Conservation (phyloP, 1,139 yeast genomes). For the Geotrichum histeridarum region DNA sequence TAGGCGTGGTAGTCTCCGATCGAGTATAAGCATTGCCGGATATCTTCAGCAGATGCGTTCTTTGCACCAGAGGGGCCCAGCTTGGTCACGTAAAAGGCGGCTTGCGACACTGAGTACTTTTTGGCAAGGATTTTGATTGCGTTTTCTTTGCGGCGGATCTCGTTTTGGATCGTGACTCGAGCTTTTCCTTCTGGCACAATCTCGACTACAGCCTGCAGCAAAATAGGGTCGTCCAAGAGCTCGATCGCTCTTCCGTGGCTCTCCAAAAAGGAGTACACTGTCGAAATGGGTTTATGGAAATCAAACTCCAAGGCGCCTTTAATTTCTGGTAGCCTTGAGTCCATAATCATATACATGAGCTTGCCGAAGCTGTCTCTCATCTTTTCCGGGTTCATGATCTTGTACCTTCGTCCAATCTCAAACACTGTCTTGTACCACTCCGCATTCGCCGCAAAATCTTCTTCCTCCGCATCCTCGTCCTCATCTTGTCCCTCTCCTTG, state of each 20-base stretch:
- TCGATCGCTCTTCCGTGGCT: conserved; percentile 35
- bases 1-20: conserved; percentile 71
- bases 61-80: neutral
- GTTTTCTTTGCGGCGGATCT: conserved; percentile 56
- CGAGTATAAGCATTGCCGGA: conserved; percentile 62
- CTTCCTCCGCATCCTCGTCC: conserved; percentile 40
- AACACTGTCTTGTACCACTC: conserved; percentile 63
- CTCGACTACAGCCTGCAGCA: conserved; percentile 60
- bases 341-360: conserved; percentile 75
- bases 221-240: conserved; percentile 51
- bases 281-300: conserved; percentile 60
- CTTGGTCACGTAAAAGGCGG: conserved; percentile 6
- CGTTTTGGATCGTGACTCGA: conserved; percentile 48
- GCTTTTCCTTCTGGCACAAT: conserved; percentile 54
- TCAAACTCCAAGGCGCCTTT: conserved; percentile 65
- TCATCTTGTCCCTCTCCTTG: conserved; percentile 42
- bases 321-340: conserved; percentile 64
- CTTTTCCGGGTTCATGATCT: conserved; percentile 72
- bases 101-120: conserved; percentile 36
- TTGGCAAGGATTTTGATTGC: conserved; percentile 55
- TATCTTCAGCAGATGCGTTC: conserved; percentile 44
- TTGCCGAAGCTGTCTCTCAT: conserved; percentile 73
- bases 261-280: conserved; percentile 49
- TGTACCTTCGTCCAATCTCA: conserved; percentile 72
- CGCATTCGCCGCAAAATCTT: conserved; percentile 59